Base-by-base conservation (phyloP, 2,329 filamentous ascomycete species). In the Chalara sp. region DNA sequence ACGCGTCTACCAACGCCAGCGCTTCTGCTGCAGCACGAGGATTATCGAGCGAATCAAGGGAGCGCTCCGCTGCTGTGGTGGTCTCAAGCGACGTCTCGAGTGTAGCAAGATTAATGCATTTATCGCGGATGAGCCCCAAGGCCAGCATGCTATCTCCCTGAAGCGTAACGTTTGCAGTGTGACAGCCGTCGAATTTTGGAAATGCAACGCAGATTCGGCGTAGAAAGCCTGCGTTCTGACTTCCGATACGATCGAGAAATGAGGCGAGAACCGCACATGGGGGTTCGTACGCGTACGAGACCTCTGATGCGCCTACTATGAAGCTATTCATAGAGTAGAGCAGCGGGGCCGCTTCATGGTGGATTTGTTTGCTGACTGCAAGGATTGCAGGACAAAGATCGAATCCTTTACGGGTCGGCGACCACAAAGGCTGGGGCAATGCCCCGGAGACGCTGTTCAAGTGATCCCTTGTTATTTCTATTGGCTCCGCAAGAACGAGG, bases 121-220 rank as follows among this genome's bases (percentile, higher is more conserved):
- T 53, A 45, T 56, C 48, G 46, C 51, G 50, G 31, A 55, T 55
- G 47, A 56, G 54, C 48, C 50, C 54, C 42, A 56, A 45, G 48
- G 49, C 52, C 44, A 48, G 46, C 44, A 48, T 54, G 49, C 52
- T 37, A 32, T 43, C 49, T 56, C 53, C 51, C 39, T 51, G 46
- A 50, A 56, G 41, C 2, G 6, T 50, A 11, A 42, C 52, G 6
- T 52, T 49, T 30, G n/a, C 35, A 47, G 48, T 33, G 49, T 52
- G 2, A 21, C 3, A 21, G 21, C 21, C 21, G 21, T 21, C 21
- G 46, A 54, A 52, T 35, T 31, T 46, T 52, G 53, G 53, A 35
- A 52, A 55, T 6, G 40, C 7, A n/a, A 42, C 5, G 40, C 40
- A 42, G 12, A 42, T 42, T 12, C 29, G 40, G n/a, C 40, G 40